Percentiles rank a stretch among this genome's conserved stretches.
These are phyloP conservation scores for Cordyceps tenuipes DNA, from an alignment of 2,329 filamentous ascomycete species.

Conservation along the genomic window DNA sequence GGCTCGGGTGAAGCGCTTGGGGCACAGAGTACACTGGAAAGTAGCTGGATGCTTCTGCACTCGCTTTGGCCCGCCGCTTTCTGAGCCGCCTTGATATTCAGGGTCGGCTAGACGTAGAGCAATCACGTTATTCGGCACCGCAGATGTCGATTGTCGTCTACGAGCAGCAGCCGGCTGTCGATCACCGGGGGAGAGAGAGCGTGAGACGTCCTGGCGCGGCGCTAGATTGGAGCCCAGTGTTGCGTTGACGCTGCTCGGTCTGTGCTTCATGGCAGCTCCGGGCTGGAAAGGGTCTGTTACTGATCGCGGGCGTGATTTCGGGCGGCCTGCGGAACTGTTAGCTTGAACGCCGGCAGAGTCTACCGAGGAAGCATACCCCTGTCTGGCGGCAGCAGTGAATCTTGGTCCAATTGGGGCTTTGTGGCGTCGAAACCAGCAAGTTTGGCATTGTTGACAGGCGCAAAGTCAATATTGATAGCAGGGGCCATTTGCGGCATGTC, in stretches of 20 bases:
- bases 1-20: constrained; percentile 90
- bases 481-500: constrained; percentile 81
- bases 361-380: constrained; percentile 40
- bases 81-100: constrained; percentile 62
- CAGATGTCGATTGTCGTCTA: constrained; percentile 54
- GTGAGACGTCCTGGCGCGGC: constrained; percentile 35
- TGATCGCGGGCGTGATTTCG: constrained; percentile 42
- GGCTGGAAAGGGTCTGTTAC: constrained; percentile 54
- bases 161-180: constrained; percentile 33
- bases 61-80: constrained; percentile 61
- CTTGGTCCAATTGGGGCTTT: constrained; percentile 59
- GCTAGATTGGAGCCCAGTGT: constrained; percentile 37
- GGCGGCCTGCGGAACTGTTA: constrained; percentile 29
- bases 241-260: constrained; percentile 29
- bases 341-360: background rate
- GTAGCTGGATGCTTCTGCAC: constrained; percentile 96
- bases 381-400: constrained; percentile 77
- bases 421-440: constrained; percentile 34
- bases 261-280: constrained; percentile 30
- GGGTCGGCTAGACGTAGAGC: constrained; percentile 90
- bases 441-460: constrained; percentile 55
- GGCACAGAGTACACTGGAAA: constrained; percentile 88
- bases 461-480: constrained; percentile 89
- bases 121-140: constrained; percentile 56
- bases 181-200: constrained; percentile 53